Conservation (phyloP, 2,329 filamentous ascomycete species). For the Exophiala bonariae region DNA sequence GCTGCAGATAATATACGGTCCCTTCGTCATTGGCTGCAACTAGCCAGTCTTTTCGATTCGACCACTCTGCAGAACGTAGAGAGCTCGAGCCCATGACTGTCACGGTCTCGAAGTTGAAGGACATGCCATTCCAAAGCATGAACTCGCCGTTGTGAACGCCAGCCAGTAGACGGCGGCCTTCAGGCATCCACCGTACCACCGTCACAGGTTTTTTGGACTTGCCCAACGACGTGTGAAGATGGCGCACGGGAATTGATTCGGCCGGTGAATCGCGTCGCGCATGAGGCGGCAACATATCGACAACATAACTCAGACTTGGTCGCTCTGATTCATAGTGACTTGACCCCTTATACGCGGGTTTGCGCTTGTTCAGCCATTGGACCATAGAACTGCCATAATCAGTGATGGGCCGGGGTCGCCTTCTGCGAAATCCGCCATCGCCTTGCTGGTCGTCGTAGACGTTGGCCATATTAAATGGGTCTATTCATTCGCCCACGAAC, state of each 20-base stretch:
- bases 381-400: slow-evolving; percentile 89
- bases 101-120: slow-evolving; percentile 99
- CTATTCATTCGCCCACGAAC: not conserved
- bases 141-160: slow-evolving; percentile 97
- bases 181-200: slow-evolving; percentile 95
- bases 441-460: slow-evolving; percentile 22
- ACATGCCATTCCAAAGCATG: slow-evolving; percentile 97
- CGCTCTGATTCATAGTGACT: slow-evolving; percentile 76
- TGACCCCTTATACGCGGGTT: slow-evolving; percentile 71
- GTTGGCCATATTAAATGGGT: slow-evolving; percentile 14
- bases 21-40: slow-evolving; percentile 94
- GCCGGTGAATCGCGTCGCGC: slow-evolving; percentile 73
- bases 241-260: slow-evolving; percentile 89
- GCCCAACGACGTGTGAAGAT: slow-evolving; percentile 96
- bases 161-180: slow-evolving; percentile 86
- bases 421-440: slow-evolving; percentile 24
- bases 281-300: slow-evolving; percentile 86
- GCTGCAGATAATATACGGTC: slow-evolving; percentile 97
- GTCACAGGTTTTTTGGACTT: slow-evolving; percentile 98
- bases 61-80: slow-evolving; percentile 81
- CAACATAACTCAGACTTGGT: slow-evolving; percentile 83
- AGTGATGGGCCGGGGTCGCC: slow-evolving; percentile 67
- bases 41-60: slow-evolving; percentile 95
- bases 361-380: slow-evolving; percentile 85
- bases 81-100: slow-evolving; percentile 66